Conservation (phyloP, 2,329 filamentous ascomycete genomes). For the Neodidymelliopsis sp. region DNA sequence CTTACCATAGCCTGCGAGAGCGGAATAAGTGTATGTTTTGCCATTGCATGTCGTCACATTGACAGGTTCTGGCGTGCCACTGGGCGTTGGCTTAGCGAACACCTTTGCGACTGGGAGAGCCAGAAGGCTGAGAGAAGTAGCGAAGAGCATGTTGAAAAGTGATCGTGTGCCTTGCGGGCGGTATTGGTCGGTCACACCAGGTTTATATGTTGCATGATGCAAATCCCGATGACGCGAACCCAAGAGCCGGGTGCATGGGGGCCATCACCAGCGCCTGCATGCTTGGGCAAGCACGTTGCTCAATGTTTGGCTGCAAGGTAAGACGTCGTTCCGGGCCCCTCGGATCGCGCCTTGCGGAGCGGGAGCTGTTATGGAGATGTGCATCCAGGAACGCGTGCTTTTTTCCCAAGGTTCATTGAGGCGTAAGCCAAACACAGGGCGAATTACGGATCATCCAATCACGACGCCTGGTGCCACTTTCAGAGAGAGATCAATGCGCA, state of each 20-base stretch:
- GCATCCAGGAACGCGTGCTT: conserved; percentile 21
- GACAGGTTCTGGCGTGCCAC: conserved; percentile 17
- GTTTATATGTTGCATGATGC: conserved; percentile 21
- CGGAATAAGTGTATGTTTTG: conserved; percentile 69
- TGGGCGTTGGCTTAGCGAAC: conserved; percentile 26
- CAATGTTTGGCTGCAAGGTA: conserved; percentile 25
- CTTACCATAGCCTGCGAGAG: conserved; percentile 71
- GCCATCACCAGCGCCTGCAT: neutral
- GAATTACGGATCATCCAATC: conserved; percentile 6
- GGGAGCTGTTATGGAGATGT: conserved; percentile 15
- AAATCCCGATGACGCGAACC: conserved; percentile 17
- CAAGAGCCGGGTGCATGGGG: conserved; percentile 11
- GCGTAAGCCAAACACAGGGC: neutral
- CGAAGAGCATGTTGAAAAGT: conserved; percentile 30
- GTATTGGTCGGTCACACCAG: neutral
- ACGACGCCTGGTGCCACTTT: neutral
- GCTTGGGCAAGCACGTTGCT: conserved; percentile 21
- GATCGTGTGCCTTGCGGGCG: conserved; percentile 10
- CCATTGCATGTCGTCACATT: conserved; percentile 63
- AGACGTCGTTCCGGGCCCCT: conserved; percentile 3
- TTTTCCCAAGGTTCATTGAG: conserved; percentile 8
- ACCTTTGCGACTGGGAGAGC: conserved; percentile 24
- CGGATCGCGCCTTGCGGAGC: conserved; percentile 8
- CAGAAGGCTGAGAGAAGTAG: conserved; percentile 24
- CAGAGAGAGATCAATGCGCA: conserved; percentile 15